Base-by-base conservation (phyloP, 192 early-diverging fungal genomes). In the Rhizoclosmatium globosum region DNA sequence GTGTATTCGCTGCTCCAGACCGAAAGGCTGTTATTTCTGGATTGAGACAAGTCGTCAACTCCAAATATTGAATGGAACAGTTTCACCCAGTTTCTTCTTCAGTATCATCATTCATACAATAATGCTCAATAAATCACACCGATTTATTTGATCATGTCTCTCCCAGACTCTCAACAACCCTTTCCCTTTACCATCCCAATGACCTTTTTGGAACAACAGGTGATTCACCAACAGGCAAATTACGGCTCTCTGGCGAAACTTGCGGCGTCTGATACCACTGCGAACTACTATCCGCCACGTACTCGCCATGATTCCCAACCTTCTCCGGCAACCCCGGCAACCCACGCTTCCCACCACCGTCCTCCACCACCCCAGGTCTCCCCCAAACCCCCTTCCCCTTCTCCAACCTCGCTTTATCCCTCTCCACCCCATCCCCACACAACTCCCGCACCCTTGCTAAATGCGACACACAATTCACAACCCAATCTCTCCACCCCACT, bases 1-100 rank as follows among this genome's bases (percentile, higher is more conserved):
- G 91, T 0, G 92, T 99, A 13, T 99, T 98, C 86, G 93, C 92
- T 78, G 91, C 94, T 2, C 48, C 83, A 46, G 83, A 89, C 38
- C 96, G 95, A 4, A 81, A 83, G 3, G 91, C 90, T 11, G 92
- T 93, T 11, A 98, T 98, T 69, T 78, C 79, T 56, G 79, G 72
- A 0, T 87, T 94, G 64, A 85, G 87, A 45, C 79, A 85, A 17
- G 88, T 82, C 43, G 89, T 94, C 48, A 87, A 92, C 64, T 72
- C 70, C 13, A 64, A 64, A 42, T 64, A 64, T 41, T 64, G 62
- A 64, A 64, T 15, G 13, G 21, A 15, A 17, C 15, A 57, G 0
- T 15, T 21, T 31, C 31, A 0, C 31, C 31, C 31, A 31, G 31
- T 31, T 31, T 31, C 31, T 31, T 31, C 31, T 31, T 31, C 31